Evolutionary conservation across 2,329 filamentous ascomycete genomes (phyloP).

Genomic region (Neopestalotiopsis sp.): DNA sequence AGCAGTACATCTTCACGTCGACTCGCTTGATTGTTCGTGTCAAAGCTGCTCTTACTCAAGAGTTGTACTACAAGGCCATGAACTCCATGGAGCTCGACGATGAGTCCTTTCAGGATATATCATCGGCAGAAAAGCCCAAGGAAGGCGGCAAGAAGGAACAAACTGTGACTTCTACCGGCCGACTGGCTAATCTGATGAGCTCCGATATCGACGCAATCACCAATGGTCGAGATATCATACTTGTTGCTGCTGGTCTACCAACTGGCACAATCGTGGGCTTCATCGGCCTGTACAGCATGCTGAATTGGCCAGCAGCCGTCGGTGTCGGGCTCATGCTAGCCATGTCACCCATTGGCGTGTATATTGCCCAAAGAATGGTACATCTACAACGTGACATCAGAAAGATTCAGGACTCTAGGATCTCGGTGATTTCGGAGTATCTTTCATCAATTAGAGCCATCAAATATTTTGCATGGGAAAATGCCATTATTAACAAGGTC

Average conservation of each 20-base stretch:
- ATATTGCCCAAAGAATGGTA: conserved; percentile 56
- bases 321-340: conserved; percentile 55
- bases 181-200: conserved; percentile 62
- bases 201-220: conserved; percentile 63
- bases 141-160: conserved; percentile 36
- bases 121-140: conserved; percentile 31
- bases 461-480: conserved; percentile 68
- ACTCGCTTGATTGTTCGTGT: conserved; percentile 62
- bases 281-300: conserved; percentile 58
- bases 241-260: conserved; percentile 51
- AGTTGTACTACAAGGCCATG: conserved; percentile 62
- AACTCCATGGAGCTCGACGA: conserved; percentile 62
- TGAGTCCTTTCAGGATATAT: conserved; percentile 49
- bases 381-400: conserved; percentile 57
- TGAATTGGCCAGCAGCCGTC: conserved; percentile 61
- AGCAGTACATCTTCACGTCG: conserved; percentile 63
- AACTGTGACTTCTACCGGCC: conserved; percentile 52
- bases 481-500: conserved; percentile 56
- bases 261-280: conserved; percentile 53
- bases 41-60: conserved; percentile 62
- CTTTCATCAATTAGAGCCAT: conserved; percentile 62
- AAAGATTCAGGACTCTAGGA: conserved; percentile 60
- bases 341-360: conserved; percentile 54
- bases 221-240: conserved; percentile 56
- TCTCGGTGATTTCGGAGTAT: conserved; percentile 64